Base-by-base conservation (phyloP, 768 basidiomycete species). In the Boletus sp. region DNA sequence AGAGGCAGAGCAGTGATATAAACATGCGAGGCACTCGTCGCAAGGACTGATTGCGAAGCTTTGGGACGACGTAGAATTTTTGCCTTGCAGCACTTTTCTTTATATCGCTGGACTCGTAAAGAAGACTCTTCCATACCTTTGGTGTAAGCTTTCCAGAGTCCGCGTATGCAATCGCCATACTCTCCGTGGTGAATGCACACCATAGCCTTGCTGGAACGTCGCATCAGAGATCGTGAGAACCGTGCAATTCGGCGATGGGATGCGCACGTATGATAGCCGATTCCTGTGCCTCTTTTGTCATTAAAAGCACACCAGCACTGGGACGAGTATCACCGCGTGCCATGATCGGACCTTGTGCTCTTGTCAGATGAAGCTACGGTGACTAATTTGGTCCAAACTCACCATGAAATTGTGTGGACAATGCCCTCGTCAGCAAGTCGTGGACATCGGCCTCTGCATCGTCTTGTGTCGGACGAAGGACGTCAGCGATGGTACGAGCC, bases 141-240 rank as follows among this genome's bases (percentile, higher is more conserved):
- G 85, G 82, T 59, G 76, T 80, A 17, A 77, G 74, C 50, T 76
- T 70, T 37, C 51, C 55, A 33, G 82, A 77, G 17, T 85, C 83
- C 17, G 80, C 81, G 61, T 85, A 90, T 30, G 80, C 88, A 50
- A 92, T 75, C 0, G 90, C 87, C 88, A 93, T 90, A 66, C 86
- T 88, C 19, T 82, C 75, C 25, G 90, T 85, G 7, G 90, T 92
- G 70, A 92, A 93, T 38, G 83, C 88, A 64, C 90, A 91, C 87
- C 88, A 92, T 35, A 91, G 70, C 33, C 87, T 82, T 30, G 79
- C 89, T 88, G 42, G 27, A 41, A 43, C 9, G 33, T 45, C 32
- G n/a, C 6, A 27, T 39, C 10, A 56, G 30, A 44, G 19, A 38
- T 44, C 15, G 2, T 46, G 42, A 45, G 27, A 42, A 47, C 27